phyloP scores from a whole-genome alignment of 345 rosid genomes.

The Euphorbia peplus region DNA sequence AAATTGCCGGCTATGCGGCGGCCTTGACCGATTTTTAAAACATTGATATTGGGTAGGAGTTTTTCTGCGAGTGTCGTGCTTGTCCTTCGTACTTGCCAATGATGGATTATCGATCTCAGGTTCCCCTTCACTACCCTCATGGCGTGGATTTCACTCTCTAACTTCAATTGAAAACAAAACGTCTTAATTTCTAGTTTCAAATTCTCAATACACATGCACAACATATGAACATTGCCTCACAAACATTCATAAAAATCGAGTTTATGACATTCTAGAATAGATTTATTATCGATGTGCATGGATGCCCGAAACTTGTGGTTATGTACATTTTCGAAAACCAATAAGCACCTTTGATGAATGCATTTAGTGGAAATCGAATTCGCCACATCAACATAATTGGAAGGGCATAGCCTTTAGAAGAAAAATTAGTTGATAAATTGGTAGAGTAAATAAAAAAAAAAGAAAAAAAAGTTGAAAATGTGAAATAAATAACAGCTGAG shows the following conservation, averaged over 20 bases:
- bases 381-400: no score
- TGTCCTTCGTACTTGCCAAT: constrained; percentile 5
- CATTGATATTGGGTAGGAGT: no score
- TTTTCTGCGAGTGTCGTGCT: constrained; percentile 12
- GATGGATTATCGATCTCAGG: constrained; percentile 17
- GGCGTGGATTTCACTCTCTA: constrained; percentile 12
- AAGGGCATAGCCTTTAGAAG: background rate
- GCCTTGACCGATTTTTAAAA: no score
- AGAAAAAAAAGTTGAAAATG: background rate
- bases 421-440: background rate
- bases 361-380: background rate
- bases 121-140: constrained; percentile 13
- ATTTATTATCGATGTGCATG: background rate
- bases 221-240: no score
- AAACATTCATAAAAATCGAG: background rate
- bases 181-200: background rate
- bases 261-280: no score
- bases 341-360: no score
- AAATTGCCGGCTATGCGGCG: no score
- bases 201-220: background rate
- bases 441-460: background rate
- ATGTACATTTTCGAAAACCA: no score
- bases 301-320: background rate
- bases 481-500: background rate
- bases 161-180: constrained; percentile 17